phyloP scores from a whole-genome alignment of 2,329 filamentous ascomycete genomes.

The Arthrobotrys sphaeroides region DNA sequence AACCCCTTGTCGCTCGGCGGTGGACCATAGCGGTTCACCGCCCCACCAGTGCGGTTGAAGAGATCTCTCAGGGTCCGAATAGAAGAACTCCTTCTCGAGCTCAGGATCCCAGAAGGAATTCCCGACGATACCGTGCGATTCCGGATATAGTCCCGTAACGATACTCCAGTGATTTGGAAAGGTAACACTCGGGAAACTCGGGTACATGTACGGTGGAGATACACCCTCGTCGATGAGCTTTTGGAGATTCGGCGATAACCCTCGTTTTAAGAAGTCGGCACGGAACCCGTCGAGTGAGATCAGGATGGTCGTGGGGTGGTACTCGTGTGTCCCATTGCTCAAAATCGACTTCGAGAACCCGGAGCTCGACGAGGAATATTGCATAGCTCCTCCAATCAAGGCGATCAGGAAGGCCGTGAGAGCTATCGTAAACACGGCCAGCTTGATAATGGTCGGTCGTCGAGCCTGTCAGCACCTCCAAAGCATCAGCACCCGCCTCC shows the following conservation, averaged over 20 bases:
- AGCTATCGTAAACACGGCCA: constrained; percentile 48
- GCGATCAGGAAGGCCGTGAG: constrained; percentile 56
- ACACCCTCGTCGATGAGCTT: constrained; percentile 82
- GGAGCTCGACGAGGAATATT: constrained; percentile 53
- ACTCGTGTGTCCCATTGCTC: constrained; percentile 86
- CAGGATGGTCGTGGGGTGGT: constrained; percentile 89
- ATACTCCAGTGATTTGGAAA: constrained; percentile 97
- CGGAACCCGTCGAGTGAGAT: constrained; percentile 96
- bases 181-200: constrained; percentile 94
- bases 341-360: constrained; percentile 59
- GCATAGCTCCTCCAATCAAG: constrained; percentile 56
- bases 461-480: constrained; percentile 51
- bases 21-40: constrained; percentile 92
- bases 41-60: constrained; percentile 93
- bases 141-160: constrained; percentile 89
- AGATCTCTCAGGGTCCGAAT: constrained; percentile 78
- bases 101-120: constrained; percentile 93
- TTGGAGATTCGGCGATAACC: constrained; percentile 82
- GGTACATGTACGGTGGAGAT: constrained; percentile 89
- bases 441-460: constrained; percentile 54
- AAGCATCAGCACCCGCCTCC: neutral
- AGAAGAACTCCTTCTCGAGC: constrained; percentile 82
- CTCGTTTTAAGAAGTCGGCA: constrained; percentile 86
- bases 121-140: constrained; percentile 89
- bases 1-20: constrained; percentile 83